Percentiles rank a stretch among this genome's conserved stretches.
phyloP scores from a whole-genome alignment of 805 yeast genomes.

The Candida patagonica region DNA sequence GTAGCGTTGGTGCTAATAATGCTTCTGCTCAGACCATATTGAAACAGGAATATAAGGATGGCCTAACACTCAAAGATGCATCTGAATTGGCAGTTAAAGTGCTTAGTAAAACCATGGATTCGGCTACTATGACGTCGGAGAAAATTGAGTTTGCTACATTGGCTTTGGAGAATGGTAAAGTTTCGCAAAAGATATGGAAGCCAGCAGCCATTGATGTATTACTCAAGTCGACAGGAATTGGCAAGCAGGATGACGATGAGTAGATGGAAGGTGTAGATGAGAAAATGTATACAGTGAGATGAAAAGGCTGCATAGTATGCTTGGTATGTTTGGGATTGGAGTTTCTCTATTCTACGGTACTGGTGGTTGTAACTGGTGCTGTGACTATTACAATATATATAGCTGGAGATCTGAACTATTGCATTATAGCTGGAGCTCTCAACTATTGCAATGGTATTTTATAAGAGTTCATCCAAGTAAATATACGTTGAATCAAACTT shows the following conservation, averaged over 20 bases:
- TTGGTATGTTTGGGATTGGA: too few species aligned
- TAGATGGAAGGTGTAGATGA: too few species aligned
- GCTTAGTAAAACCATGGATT: constrained; percentile 87
- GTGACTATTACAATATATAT: too few species aligned
- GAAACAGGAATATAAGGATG: constrained; percentile 87
- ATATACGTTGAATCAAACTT: too few species aligned
- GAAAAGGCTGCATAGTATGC: too few species aligned
- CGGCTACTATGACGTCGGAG: constrained; percentile 74
- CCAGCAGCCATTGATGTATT: constrained; percentile 68
- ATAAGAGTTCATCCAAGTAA: too few species aligned
- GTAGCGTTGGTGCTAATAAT: constrained; percentile 92
- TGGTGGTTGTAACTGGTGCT: too few species aligned
- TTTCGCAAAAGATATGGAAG: constrained; percentile 66
- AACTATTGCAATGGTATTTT: too few species aligned
- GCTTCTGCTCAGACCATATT: constrained; percentile 92
- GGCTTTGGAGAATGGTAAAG: constrained; percentile 40
- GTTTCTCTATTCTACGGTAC: too few species aligned
- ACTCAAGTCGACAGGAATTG: constrained; percentile 63
- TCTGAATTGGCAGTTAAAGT: constrained; percentile 84
- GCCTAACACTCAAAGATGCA: constrained; percentile 52
- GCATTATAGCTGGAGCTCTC: too few species aligned
- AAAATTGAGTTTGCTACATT: constrained; percentile 89
- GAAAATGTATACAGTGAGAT: too few species aligned
- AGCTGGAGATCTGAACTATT: too few species aligned
- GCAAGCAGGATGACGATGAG: constrained; percentile 48